Evolutionary conservation across 2,329 filamentous ascomycete species (phyloP).

Genomic region (Colletotrichum paranaense): DNA sequence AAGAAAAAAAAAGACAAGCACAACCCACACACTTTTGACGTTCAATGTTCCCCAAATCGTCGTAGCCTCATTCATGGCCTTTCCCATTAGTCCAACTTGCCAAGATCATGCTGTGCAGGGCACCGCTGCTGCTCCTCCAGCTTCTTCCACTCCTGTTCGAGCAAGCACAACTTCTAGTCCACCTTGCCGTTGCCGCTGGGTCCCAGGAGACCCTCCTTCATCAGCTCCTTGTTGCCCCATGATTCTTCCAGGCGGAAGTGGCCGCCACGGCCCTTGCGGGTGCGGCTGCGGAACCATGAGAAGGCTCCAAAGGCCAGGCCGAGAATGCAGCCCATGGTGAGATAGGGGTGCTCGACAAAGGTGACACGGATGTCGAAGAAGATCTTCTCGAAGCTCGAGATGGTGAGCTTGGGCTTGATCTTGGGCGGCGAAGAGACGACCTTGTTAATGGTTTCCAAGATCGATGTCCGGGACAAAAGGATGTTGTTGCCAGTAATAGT

Average conservation of each 20-base stretch:
- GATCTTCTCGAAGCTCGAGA: slow-evolving; percentile 76
- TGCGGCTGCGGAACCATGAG: slow-evolving; percentile 65
- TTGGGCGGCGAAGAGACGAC: slow-evolving; percentile 75
- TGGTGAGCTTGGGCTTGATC: slow-evolving; percentile 83
- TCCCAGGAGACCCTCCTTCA: slow-evolving; percentile 73
- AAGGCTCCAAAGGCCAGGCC: slow-evolving; percentile 65
- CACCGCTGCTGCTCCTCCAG: slow-evolving; percentile 12
- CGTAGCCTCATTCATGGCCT: slow-evolving; percentile 35
- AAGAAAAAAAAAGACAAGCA: not conserved
- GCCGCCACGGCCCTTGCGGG: slow-evolving; percentile 64
- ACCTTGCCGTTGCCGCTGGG: slow-evolving; percentile 61
- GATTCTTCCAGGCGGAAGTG: slow-evolving; percentile 73
- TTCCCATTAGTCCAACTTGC: slow-evolving; percentile 35
- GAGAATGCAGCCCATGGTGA: slow-evolving; percentile 67
- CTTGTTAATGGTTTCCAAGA: slow-evolving; percentile 86
- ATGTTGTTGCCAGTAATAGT: slow-evolving; percentile 92
- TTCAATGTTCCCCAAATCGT: slow-evolving; percentile 23
- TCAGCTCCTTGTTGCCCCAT: slow-evolving; percentile 61
- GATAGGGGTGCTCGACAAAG: slow-evolving; percentile 69
- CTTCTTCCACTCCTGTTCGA: slow-evolving; percentile 14
- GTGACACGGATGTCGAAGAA: slow-evolving; percentile 74
- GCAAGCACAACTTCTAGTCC: slow-evolving; percentile 48
- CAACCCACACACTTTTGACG: slow-evolving; percentile 7
- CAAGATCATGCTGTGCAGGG: slow-evolving; percentile 13
- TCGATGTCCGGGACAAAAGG: slow-evolving; percentile 87